Conservation (phyloP, 306 rosid species). For the Mimosa pudica region DNA sequence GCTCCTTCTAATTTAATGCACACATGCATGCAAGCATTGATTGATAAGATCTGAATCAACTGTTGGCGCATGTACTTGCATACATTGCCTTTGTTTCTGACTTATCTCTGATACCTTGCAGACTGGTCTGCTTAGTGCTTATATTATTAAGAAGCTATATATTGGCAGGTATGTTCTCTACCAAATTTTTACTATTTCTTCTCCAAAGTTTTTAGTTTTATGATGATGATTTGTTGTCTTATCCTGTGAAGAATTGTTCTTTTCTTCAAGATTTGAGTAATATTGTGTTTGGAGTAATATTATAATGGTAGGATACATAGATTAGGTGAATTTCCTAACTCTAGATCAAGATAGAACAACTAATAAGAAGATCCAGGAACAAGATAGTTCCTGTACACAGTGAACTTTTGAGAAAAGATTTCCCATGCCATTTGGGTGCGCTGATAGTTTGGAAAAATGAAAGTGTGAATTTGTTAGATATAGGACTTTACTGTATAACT, state of each 20-base stretch:
- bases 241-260: background rate
- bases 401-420: background rate
- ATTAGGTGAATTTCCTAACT: background rate
- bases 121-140: constrained; percentile 95
- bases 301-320: background rate
- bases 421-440: background rate
- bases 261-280: background rate
- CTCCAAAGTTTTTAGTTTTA: constrained; percentile 14
- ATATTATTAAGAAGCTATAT: constrained; percentile 78
- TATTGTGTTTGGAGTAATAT: background rate
- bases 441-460: background rate
- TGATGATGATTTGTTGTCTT: background rate
- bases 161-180: constrained; percentile 71
- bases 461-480: background rate
- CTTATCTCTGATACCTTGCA: constrained; percentile 45
- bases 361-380: too few species aligned
- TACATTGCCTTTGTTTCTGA: constrained; percentile 10
- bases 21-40: background rate
- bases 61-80: constrained; percentile 17
- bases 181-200: constrained; percentile 10
- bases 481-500: background rate
- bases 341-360: too few species aligned
- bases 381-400: background rate
- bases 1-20: constrained; percentile 30
- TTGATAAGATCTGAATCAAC: background rate